Percentiles rank a stretch among this genome's conserved stretches.
Conservation (phyloP, 1,284 basidiomycete species). For the Pulveroboletus sp. region DNA sequence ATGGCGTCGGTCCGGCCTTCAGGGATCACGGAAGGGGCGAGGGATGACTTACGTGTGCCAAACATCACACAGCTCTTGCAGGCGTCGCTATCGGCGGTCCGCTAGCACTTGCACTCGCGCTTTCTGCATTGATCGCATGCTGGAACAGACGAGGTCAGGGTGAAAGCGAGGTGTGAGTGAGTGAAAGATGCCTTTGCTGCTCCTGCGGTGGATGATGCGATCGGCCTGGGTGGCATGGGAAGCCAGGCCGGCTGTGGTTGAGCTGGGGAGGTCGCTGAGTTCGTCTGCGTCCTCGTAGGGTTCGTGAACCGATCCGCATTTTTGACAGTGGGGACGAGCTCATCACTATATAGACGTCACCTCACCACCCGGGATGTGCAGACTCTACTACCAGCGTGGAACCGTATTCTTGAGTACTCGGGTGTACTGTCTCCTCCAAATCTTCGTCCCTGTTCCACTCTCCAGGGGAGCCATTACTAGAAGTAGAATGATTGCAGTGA, state of each 20-base stretch:
- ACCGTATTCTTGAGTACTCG: too few relatives aligned
- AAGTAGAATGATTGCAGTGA: too few relatives aligned
- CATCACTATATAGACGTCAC: too few relatives aligned
- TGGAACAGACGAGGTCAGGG: conserved; percentile 26
- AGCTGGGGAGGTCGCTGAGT: conserved; percentile 36
- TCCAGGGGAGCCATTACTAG: too few relatives aligned
- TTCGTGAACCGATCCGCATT: too few relatives aligned
- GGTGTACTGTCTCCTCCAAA: too few relatives aligned
- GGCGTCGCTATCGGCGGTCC: conserved; percentile 15
- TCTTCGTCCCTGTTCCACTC: too few relatives aligned
- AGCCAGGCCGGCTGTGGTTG: conserved; percentile 13
- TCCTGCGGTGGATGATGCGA: conserved; percentile 54
- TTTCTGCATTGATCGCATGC: conserved; percentile 80
- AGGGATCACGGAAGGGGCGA: conserved; percentile 13
- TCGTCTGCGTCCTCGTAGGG: too few relatives aligned
- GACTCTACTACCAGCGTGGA: too few relatives aligned
- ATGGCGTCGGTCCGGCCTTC: conserved; percentile 12
- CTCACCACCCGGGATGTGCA: too few relatives aligned
- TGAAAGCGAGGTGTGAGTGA: background rate
- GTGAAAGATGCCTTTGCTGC: conserved; percentile 59
- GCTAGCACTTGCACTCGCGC: conserved; percentile 32
- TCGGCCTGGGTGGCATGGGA: conserved; percentile 35
- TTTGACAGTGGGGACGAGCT: too few relatives aligned
- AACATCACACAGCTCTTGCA: conserved; percentile 71
- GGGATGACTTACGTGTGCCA: conserved; percentile 52